Base-by-base conservation (phyloP, 257 asterid genomes). In the Nicotiana benthamiana region DNA sequence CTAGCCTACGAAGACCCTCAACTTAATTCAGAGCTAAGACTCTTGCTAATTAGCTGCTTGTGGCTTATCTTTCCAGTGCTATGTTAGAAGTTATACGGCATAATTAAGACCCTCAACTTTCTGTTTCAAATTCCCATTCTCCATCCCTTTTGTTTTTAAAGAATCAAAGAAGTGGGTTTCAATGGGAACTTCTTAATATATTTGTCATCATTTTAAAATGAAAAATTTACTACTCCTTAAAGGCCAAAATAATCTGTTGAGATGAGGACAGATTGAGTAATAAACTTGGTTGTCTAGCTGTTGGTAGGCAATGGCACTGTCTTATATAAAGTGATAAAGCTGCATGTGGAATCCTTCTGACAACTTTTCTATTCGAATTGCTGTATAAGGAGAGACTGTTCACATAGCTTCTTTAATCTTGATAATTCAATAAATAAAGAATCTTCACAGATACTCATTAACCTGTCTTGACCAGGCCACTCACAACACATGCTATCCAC, bases 341-440 rank as follows among this genome's bases (percentile, higher is more conserved):
- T 83, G 87, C 84, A 79, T 78, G 62, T 60, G 85, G 76, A 70
- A 82, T 84, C 89, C 84, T 75, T 40, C 3, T 40, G 46, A 40
- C 7, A 40, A 7, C 2, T 7, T 84, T 79, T n/a, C 8, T 36
- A 36, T 67, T 67, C 54, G 36, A 67, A 67, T 40, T 20, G 56
- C 6, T 13, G 34, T 27, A 61, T 62, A 18, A 62, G 68, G 36
- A 62, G 68, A 51, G 48, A 40, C 12, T 40, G 3, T 51, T 51
- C 1, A 11, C 56, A 51, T 51, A 13, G 56, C 56, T 51, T 51
- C 56, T 51, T 51, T 51, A 51, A 51, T 6, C 15, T 48, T 46
- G 78, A 34, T n/a, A n/a, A n/a, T 22, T 46, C 24, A 51, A 60
- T 43, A 46, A 46, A 22, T 57, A 11, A 72, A 72, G 78, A 72